These are phyloP conservation scores for Straminergon stramineum DNA, from an alignment of 225 moss, liverwort and hornwort genomes.

Conservation along the genomic window DNA sequence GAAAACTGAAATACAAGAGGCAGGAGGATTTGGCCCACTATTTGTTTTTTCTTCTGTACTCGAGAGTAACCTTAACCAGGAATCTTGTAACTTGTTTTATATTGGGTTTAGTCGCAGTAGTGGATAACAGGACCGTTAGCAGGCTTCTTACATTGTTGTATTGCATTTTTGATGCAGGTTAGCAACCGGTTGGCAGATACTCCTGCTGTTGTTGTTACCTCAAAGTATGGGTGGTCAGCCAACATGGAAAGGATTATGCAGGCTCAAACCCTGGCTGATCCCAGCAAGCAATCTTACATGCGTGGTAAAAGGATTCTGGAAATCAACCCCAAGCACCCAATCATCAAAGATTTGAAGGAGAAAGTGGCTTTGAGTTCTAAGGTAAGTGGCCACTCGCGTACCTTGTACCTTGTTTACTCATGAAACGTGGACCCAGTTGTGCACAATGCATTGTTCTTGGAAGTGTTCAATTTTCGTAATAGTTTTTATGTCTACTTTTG, in stretches of 20 bases:
- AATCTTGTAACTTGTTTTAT: neutral
- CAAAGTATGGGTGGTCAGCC: constrained; percentile 96
- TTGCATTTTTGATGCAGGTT: constrained; percentile 26
- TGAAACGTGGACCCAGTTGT: neutral
- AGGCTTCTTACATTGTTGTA: neutral
- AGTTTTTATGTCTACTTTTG: neutral
- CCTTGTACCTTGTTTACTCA: neutral
- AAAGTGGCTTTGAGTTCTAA: constrained; percentile 73
- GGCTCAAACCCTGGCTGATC: constrained; percentile 90
- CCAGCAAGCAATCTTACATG: constrained; percentile 93
- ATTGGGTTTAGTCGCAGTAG: neutral
- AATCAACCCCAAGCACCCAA: constrained; percentile 96
- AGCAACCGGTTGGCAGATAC: constrained; percentile 91
- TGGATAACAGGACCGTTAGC: neutral
- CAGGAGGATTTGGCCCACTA: neutral
- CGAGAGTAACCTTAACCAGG: neutral
- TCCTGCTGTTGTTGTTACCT: constrained; percentile 92
- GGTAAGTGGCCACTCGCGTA: constrained; percentile 10
- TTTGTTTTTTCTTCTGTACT: neutral
- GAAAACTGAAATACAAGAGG: neutral
- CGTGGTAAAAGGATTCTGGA: constrained; percentile 85
- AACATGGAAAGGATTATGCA: constrained; percentile 99
- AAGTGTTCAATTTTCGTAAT: neutral
- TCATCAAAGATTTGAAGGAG: constrained; percentile 77
- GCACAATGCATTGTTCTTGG: neutral